Conservation (phyloP, 495 filamentous ascomycete genomes). For the Neurospora tetraspora region DNA sequence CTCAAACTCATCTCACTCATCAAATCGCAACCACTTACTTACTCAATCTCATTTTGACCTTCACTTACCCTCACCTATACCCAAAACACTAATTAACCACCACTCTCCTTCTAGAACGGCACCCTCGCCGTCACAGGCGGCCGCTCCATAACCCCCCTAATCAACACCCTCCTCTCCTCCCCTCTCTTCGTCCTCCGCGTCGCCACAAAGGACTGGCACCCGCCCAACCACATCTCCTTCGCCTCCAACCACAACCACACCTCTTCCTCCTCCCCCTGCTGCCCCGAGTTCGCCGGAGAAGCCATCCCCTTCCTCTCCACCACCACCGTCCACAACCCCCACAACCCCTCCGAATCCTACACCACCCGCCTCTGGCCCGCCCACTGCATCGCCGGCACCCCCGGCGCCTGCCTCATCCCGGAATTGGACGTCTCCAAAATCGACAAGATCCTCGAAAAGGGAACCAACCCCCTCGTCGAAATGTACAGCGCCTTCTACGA, state of each 20-base stretch:
- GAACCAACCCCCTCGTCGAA: slow-evolving; percentile 60
- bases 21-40: background rate
- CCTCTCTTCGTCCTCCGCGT: slow-evolving; percentile 61
- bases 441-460: slow-evolving; percentile 66
- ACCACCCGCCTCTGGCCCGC: slow-evolving; percentile 73
- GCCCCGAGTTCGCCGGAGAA: too few relatives aligned
- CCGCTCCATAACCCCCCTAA: slow-evolving; percentile 52
- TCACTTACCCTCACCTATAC: background rate
- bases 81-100: slow-evolving; percentile 1
- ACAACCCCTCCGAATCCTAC: slow-evolving; percentile 52
- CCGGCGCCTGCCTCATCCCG: slow-evolving; percentile 63
- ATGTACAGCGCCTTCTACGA: slow-evolving; percentile 88
- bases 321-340: slow-evolving; percentile 57
- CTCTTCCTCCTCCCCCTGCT: background rate
- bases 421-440: slow-evolving; percentile 56
- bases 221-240: slow-evolving; percentile 78
- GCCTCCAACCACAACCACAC: slow-evolving; percentile 56
- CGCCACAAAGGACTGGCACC: slow-evolving; percentile 88
- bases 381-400: slow-evolving; percentile 72
- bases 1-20: background rate
- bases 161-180: slow-evolving; percentile 67
- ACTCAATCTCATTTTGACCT: background rate
- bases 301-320: slow-evolving; percentile 51
- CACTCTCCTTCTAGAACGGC: slow-evolving; percentile 49
- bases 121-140: slow-evolving; percentile 68